phyloP scores from a whole-genome alignment of 2,329 filamentous ascomycete species.

The Ophiostoma fasciatum region DNA sequence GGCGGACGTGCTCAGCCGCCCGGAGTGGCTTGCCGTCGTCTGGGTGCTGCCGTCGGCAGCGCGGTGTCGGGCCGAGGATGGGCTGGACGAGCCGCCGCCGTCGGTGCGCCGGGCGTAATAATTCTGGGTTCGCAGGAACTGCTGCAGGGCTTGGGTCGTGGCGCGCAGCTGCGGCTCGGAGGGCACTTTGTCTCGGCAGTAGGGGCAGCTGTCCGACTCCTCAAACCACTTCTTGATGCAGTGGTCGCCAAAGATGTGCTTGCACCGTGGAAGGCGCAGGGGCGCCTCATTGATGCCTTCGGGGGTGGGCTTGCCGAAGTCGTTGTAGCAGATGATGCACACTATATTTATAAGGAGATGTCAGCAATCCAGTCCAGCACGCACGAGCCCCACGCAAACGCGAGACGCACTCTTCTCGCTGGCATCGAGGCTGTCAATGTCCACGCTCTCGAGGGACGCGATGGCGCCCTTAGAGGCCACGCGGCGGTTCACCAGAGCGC shows the following conservation, averaged over 20 bases:
- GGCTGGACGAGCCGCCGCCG: no score
- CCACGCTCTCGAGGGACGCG: constrained; percentile 29
- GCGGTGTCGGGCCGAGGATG: no score
- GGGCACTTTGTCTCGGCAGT: constrained; percentile 40
- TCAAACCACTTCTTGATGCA: constrained; percentile 53
- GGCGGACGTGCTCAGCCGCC: no score
- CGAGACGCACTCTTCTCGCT: constrained; percentile 31
- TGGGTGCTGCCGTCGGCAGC: not conserved
- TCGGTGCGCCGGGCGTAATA: not conserved
- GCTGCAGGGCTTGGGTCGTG: not conserved
- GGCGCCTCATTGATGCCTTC: constrained; percentile 43
- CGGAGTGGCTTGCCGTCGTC: no score
- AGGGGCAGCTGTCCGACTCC: constrained; percentile 47
- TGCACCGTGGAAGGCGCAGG: constrained; percentile 44
- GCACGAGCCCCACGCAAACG: no score
- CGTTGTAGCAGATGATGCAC: constrained; percentile 51
- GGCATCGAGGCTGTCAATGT: constrained; percentile 28
- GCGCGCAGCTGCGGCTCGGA: constrained; percentile 24
- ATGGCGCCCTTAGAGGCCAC: constrained; percentile 34
- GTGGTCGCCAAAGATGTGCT: constrained; percentile 47
- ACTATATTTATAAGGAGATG: no score
- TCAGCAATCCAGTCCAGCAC: no score
- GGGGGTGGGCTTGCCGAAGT: constrained; percentile 40
- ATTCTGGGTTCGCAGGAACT: constrained; percentile 1
- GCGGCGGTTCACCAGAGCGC: constrained; percentile 26